These are phyloP conservation scores for Porphyra umbilicalis DNA, from an alignment of 31 red algal species.

Conservation along the genomic window DNA sequence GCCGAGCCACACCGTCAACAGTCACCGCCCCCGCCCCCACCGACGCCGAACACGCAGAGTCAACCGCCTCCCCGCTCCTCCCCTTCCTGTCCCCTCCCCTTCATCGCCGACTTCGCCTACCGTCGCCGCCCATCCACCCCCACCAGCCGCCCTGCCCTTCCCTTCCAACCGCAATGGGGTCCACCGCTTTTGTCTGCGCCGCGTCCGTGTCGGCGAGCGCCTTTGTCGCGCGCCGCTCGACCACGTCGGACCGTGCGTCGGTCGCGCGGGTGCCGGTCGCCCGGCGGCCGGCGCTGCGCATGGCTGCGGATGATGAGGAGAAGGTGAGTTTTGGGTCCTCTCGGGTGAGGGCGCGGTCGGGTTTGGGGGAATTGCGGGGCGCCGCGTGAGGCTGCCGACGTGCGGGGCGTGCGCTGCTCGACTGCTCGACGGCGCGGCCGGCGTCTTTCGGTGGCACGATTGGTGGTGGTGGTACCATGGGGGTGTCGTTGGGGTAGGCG, in stretches of 20 bases:
- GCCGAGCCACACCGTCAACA: no score
- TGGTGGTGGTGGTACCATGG: no score
- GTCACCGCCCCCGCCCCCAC: no score
- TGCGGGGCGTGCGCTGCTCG: background rate
- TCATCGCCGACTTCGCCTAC: no score
- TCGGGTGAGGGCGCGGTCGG: background rate
- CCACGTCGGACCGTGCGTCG: background rate
- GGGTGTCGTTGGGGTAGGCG: background rate
- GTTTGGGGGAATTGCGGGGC: background rate
- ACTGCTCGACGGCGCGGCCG: background rate
- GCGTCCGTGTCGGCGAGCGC: background rate
- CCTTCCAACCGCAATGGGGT: background rate
- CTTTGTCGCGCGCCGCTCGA: background rate
- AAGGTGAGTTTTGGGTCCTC: background rate
- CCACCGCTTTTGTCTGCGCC: background rate
- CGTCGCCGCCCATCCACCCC: no score
- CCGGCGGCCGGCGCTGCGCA: background rate
- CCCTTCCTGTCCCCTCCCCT: no score
- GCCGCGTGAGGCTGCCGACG: background rate
- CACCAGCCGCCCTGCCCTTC: no score
- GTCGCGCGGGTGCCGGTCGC: background rate
- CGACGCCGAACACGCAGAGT: no score
- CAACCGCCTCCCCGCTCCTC: no score
- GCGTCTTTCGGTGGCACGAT: background rate
- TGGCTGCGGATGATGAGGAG: background rate